Percentiles rank a stretch among this genome's conserved stretches.
phyloP scores from a whole-genome alignment of 2,329 filamentous ascomycete species.

The Penicillium sp. region DNA sequence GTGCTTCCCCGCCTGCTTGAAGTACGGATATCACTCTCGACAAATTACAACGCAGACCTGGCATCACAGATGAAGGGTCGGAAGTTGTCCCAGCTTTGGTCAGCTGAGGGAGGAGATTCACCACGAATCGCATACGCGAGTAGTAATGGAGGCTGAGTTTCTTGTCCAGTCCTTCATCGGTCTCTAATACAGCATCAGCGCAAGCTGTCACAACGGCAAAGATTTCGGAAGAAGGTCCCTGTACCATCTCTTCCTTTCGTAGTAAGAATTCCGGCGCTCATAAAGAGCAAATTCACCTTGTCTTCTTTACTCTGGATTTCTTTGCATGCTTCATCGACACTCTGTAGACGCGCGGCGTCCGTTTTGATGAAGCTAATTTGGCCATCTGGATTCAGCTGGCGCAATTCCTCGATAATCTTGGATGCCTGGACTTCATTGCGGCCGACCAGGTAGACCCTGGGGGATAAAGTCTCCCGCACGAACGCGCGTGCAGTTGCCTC shows the following conservation, averaged over 20 bases:
- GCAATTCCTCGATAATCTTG: conserved; percentile 42
- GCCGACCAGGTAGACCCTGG: conserved; percentile 51
- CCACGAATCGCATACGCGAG: conserved; percentile 32
- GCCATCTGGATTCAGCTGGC: conserved; percentile 42
- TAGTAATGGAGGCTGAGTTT: conserved; percentile 30
- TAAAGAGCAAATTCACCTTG: conserved; percentile 27
- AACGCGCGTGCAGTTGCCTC: conserved; percentile 23
- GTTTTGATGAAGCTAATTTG: conserved; percentile 45
- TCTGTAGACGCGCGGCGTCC: conserved; percentile 49
- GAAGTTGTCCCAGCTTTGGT: conserved; percentile 6
- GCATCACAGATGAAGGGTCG: neutral
- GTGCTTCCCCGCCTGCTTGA: conserved; percentile 9
- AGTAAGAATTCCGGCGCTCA: conserved; percentile 24
- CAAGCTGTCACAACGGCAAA: too few species aligned
- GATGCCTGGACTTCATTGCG: conserved; percentile 36
- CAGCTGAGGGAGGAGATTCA: conserved; percentile 29
- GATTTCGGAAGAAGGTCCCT: too few species aligned
- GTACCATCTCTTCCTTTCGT: conserved; percentile 16
- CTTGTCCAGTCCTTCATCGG: conserved; percentile 30
- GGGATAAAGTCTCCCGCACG: conserved; percentile 35
- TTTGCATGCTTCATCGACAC: conserved; percentile 47
- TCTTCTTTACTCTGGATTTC: conserved; percentile 37
- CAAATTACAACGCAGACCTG: conserved; percentile 5
- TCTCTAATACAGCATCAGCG: conserved; percentile 20
- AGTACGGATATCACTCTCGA: conserved; percentile 15